phyloP scores from a whole-genome alignment of 1,284 basidiomycete species.

The Trichosporon ovoides region DNA sequence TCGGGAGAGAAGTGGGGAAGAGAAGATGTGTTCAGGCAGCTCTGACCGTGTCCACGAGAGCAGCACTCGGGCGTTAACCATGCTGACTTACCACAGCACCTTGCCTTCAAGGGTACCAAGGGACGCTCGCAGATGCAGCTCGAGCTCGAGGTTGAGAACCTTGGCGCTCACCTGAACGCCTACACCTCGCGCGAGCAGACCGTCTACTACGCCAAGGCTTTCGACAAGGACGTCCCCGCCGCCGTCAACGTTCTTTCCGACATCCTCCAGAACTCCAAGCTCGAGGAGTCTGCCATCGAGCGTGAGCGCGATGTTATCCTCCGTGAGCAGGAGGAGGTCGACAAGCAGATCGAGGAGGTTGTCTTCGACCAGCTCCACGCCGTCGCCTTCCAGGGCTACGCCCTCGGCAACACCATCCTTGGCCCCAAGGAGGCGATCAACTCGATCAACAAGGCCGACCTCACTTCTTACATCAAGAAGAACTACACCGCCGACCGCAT shows the following conservation, averaged over 20 bases:
- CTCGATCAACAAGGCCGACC: constrained; percentile 88
- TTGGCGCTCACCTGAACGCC: constrained; percentile 95
- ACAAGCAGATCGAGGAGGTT: constrained; percentile 97
- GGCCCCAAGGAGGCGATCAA: constrained; percentile 95
- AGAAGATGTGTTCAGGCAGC: too few relatives aligned
- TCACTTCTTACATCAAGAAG: constrained; percentile 86
- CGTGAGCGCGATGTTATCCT: constrained; percentile 95
- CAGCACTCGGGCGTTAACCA: too few relatives aligned
- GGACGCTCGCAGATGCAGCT: constrained; percentile 84
- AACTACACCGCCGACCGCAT: constrained; percentile 99
- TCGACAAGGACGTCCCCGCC: constrained; percentile 87
- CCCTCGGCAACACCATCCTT: constrained; percentile 94
- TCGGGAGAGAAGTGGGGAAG: too few relatives aligned
- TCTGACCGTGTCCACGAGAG: too few relatives aligned
- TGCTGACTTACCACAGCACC: constrained; percentile 33
- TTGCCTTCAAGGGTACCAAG: constrained; percentile 72
- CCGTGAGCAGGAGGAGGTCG: constrained; percentile 97
- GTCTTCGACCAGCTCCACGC: constrained; percentile 98
- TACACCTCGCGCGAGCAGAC: constrained; percentile 99
- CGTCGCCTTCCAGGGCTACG: constrained; percentile 81
- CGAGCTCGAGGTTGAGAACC: constrained; percentile 96
- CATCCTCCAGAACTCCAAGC: constrained; percentile 95
- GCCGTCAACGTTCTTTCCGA: constrained; percentile 97
- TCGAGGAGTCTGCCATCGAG: constrained; percentile 84
- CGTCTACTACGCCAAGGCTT: constrained; percentile 98